These are phyloP conservation scores for Hansenula lynferdii DNA, from an alignment of 1,139 yeast species.

Conservation along the genomic window DNA sequence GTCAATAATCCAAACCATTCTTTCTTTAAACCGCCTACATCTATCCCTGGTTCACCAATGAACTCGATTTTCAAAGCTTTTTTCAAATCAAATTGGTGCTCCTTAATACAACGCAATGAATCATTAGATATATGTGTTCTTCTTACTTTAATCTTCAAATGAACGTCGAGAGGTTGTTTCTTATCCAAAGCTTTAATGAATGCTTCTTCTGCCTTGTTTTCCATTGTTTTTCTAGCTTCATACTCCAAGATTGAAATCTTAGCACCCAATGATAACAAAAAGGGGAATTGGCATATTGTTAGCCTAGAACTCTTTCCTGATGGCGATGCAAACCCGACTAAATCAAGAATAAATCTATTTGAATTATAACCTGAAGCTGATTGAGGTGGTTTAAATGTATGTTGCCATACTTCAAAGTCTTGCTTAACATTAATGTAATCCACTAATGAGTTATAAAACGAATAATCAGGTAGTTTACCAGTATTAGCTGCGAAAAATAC, in stretches of 20 bases:
- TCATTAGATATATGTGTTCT: constrained; percentile 68
- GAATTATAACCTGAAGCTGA: constrained; percentile 6
- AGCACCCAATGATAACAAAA: constrained; percentile 72
- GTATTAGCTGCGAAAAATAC: constrained; percentile 52
- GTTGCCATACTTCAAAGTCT: constrained; percentile 86
- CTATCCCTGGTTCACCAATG: constrained; percentile 84
- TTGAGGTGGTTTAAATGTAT: constrained; percentile 4
- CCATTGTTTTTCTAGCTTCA: constrained; percentile 82
- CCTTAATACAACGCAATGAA: constrained; percentile 61
- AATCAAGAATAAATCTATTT: constrained; percentile 22
- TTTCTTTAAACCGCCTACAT: constrained; percentile 89
- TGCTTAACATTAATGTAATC: constrained; percentile 72
- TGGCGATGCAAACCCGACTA: neutral
- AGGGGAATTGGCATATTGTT: constrained; percentile 81
- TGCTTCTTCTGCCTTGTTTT: constrained; percentile 84
- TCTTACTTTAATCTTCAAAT: constrained; percentile 63
- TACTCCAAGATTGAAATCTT: constrained; percentile 78
- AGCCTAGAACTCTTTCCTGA: constrained; percentile 25
- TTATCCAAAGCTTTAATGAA: constrained; percentile 70
- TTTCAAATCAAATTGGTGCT: constrained; percentile 57
- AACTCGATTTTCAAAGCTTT: constrained; percentile 78
- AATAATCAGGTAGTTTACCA: constrained; percentile 38
- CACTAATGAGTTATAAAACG: constrained; percentile 75
- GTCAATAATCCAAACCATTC: constrained; percentile 87
- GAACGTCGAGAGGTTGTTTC: constrained; percentile 57